Evolutionary conservation across 1,284 basidiomycete species (phyloP).

Genomic region (Trichosporon ovoides): DNA sequence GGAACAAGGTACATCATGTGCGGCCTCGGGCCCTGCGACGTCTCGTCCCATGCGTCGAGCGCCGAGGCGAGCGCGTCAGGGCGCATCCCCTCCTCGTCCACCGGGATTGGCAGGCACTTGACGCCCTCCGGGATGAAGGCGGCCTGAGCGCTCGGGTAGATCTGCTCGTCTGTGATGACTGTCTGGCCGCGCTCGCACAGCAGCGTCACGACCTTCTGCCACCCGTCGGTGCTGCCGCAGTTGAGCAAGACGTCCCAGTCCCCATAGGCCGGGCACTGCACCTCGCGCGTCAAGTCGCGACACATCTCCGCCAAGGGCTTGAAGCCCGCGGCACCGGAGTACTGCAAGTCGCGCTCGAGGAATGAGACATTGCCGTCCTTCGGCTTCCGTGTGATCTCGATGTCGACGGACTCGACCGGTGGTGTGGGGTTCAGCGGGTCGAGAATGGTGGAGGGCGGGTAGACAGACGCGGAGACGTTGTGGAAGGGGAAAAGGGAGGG

Average conservation of each 20-base stretch:
- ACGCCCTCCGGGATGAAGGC: constrained; percentile 27
- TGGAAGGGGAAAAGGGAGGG: constrained; percentile 44
- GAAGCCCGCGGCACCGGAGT: constrained; percentile 50
- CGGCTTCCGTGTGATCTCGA: constrained; percentile 52
- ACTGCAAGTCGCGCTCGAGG: constrained; percentile 55
- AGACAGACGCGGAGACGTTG: constrained; percentile 28
- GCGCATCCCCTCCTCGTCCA: constrained; percentile 66
- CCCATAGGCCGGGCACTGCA: constrained; percentile 61
- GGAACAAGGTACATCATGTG: constrained; percentile 59
- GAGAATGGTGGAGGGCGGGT: constrained; percentile 28
- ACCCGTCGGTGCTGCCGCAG: constrained; percentile 70
- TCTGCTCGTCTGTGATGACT: constrained; percentile 56
- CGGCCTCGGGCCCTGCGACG: constrained; percentile 52
- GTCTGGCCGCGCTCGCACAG: constrained; percentile 67
- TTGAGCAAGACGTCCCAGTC: constrained; percentile 59
- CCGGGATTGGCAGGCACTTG: constrained; percentile 50
- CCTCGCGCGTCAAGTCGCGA: constrained; percentile 55
- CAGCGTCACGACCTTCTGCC: constrained; percentile 48
- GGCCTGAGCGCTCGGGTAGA: constrained; percentile 43
- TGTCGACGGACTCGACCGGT: constrained; percentile 51
- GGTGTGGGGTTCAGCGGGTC: constrained; percentile 52
- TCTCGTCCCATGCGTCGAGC: constrained; percentile 61
- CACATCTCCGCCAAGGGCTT: constrained; percentile 20
- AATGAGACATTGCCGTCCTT: constrained; percentile 22
- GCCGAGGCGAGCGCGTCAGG: constrained; percentile 57